Percentiles rank a stretch among this genome's conserved stretches.
phyloP scores from a whole-genome alignment of 2,329 filamentous ascomycete species.

The Colletotrichum aenigma region DNA sequence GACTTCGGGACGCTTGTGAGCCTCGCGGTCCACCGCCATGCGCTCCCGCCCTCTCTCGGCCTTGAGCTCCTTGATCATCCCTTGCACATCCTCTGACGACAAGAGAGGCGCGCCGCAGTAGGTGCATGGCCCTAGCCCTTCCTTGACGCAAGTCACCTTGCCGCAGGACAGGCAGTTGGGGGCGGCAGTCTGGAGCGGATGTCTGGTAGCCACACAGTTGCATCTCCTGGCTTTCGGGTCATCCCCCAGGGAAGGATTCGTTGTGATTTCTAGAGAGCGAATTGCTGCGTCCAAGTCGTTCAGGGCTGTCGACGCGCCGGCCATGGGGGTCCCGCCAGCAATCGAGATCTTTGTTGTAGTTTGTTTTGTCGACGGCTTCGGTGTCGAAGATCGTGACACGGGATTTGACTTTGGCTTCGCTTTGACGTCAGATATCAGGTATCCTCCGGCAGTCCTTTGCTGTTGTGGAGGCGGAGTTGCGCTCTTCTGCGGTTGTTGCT shows the following conservation, averaged over 20 bases:
- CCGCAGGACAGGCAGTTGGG: conserved; percentile 93
- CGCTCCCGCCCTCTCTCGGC: conserved; percentile 87
- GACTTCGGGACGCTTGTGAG: conserved; percentile 70
- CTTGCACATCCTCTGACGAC: conserved; percentile 74
- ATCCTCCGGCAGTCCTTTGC: conserved; percentile 74
- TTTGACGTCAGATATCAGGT: conserved; percentile 79
- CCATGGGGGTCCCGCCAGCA: conserved; percentile 80
- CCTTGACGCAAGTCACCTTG: conserved; percentile 93
- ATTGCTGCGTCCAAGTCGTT: conserved; percentile 81
- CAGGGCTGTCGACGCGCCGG: conserved; percentile 76
- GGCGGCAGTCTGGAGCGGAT: conserved; percentile 87
- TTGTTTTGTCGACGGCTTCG: conserved; percentile 48
- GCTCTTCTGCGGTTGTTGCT: conserved; percentile 26
- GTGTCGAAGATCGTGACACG: conserved; percentile 55
- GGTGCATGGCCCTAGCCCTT: conserved; percentile 92
- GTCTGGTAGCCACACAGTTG: conserved; percentile 85
- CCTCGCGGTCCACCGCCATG: conserved; percentile 79
- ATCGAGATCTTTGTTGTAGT: conserved; percentile 71
- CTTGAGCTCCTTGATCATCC: conserved; percentile 82
- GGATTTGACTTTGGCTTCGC: conserved; percentile 61
- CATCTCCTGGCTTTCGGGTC: conserved; percentile 71
- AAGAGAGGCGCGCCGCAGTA: conserved; percentile 83
- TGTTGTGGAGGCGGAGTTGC: conserved; percentile 23
- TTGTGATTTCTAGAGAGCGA: conserved; percentile 86
- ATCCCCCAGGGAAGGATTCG: conserved; percentile 74